phyloP scores from a whole-genome alignment of 495 filamentous ascomycete species.

The Penicillium atrosanguineum region DNA sequence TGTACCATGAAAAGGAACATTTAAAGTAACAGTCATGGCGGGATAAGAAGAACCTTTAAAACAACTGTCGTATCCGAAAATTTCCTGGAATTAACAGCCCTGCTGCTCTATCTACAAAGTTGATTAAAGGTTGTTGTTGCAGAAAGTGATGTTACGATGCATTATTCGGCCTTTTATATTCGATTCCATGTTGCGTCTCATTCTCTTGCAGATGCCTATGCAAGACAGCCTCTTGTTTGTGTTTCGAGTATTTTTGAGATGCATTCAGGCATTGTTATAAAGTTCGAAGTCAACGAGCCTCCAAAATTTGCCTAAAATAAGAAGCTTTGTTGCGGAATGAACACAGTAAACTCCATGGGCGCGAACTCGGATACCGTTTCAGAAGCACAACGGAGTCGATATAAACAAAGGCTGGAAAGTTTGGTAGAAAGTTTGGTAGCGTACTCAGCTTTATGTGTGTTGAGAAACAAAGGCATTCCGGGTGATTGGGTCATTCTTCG shows the following conservation, averaged over 20 bases:
- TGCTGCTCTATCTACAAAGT: neutral
- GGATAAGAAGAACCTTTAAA: neutral
- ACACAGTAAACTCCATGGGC: neutral
- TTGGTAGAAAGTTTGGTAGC: neutral
- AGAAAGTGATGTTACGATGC: neutral
- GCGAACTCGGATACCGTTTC: neutral
- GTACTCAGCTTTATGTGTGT: neutral
- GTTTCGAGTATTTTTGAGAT: neutral
- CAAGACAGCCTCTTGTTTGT: neutral
- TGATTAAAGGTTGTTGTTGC: neutral
- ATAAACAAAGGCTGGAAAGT: neutral
- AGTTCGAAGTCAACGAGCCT: neutral
- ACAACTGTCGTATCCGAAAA: neutral
- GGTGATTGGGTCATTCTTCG: neutral
- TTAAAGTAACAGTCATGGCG: neutral
- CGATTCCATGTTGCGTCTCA: neutral
- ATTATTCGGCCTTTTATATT: neutral
- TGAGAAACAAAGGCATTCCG: neutral
- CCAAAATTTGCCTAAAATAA: neutral
- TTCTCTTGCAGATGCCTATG: neutral
- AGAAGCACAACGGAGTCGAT: neutral
- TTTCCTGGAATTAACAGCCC: neutral
- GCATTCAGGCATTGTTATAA: neutral
- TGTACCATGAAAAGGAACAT: neutral
- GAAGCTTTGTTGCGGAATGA: neutral